phyloP scores from a whole-genome alignment of 2,329 filamentous ascomycete species.

The Ascochyta pisi region DNA sequence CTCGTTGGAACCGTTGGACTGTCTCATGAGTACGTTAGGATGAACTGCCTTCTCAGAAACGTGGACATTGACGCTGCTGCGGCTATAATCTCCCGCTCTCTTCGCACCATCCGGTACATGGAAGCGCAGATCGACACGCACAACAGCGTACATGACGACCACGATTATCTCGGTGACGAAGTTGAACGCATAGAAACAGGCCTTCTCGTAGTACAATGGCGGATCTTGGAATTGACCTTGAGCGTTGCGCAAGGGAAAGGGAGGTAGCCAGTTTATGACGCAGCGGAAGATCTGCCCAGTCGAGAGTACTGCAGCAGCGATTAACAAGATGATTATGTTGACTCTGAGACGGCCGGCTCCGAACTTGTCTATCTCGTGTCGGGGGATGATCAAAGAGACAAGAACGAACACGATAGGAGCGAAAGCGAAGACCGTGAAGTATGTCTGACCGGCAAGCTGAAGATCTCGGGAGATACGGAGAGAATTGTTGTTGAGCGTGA shows the following conservation, averaged over 20 bases:
- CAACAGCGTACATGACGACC: constrained; percentile 69
- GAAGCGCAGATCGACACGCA: constrained; percentile 78
- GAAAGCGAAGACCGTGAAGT: constrained; percentile 70
- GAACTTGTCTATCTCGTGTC: constrained; percentile 62
- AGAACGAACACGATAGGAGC: constrained; percentile 67
- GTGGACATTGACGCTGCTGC: constrained; percentile 28
- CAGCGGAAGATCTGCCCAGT: constrained; percentile 75
- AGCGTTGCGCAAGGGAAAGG: constrained; percentile 52
- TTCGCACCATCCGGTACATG: constrained; percentile 74
- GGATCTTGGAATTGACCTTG: constrained; percentile 48
- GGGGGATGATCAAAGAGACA: constrained; percentile 56
- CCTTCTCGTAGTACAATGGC: constrained; percentile 75
- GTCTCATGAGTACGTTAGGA: constrained; percentile 16
- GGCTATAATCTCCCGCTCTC: constrained; percentile 47
- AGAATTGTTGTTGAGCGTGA: constrained; percentile 64
- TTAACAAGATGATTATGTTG: constrained; percentile 71
- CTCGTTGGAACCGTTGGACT: constrained; percentile 32
- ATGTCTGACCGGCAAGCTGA: constrained; percentile 68
- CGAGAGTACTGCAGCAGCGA: constrained; percentile 65
- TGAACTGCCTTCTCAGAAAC: constrained; percentile 34
- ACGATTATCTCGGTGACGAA: constrained; percentile 77
- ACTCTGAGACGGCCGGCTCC: constrained; percentile 70
- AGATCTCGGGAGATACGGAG: constrained; percentile 65
- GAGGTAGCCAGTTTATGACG: constrained; percentile 63
- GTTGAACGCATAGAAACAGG: constrained; percentile 82